Base-by-base conservation (phyloP, 345 rosid genomes). In the Ricinus communis region DNA sequence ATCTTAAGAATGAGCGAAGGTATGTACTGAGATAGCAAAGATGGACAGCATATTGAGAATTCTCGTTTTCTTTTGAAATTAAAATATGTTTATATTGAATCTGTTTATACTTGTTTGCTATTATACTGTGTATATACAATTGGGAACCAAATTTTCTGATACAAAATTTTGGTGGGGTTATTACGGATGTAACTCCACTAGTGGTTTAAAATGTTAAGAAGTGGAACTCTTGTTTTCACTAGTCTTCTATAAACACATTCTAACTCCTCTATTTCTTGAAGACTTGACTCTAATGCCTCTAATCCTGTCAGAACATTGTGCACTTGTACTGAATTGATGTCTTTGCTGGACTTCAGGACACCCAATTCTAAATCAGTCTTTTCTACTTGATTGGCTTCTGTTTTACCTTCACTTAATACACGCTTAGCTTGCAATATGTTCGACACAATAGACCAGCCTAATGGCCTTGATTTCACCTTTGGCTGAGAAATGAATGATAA, bases 381-480 rank as follows among this genome's bases (percentile, higher is more conserved):
- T 24, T 36, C 56, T 38, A 56, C 16, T n/a, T 76, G 53, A 76
- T 24, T 27, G 38, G 19, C 13, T 5, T 52, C 70, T 40, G 15
- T 19, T 67, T 71, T 68, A 22, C 25, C 65, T 47, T 56, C 68
- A 33, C 62, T 36, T 10, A 67, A 24, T 15, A 62, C 21, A 0
- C 18, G 49, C 28, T 70, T 79, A 18, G 76, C 50, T 53, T 68
- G 66, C 56, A 65, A 5, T 33, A 46, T 28, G 11, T 28, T 65
- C 18, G 56, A 65, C 56, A 49, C 11, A 49, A 49, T 18, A 16
- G 51, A 62, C 49, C 47, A 11, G 33, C 54, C 54, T 18, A 8
- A 56, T 0, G 57, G 10, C 28, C 22, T 22, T 6, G 9, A 11
- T 56, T n/a, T n/a, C n/a, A n/a, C 59, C 59, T 56, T 13, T 56